Evolutionary conservation across 129 eudicot genomes (phyloP).

Genomic region (Tagetes patula): DNA sequence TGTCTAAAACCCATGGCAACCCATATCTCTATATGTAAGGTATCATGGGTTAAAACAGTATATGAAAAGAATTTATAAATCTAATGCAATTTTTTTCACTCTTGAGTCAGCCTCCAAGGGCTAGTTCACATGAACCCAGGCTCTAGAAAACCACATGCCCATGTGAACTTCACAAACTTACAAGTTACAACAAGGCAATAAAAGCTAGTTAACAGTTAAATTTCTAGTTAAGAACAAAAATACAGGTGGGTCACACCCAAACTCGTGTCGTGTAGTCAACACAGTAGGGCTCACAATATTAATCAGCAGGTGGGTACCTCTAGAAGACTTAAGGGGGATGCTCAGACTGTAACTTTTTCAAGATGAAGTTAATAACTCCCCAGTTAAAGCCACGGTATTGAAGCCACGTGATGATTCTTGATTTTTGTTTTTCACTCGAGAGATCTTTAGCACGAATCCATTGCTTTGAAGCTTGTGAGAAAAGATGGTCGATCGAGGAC

Average conservation of each 20-base stretch:
- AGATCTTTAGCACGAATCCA: constrained; percentile 57
- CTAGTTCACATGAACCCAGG: neutral
- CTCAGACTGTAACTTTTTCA: constrained; percentile 67
- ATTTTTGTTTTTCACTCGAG: constrained; percentile 59
- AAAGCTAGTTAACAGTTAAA: constrained; percentile 15
- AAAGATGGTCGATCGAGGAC: constrained; percentile 65
- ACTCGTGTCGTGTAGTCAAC: constrained; percentile 15
- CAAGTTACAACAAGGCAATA: neutral
- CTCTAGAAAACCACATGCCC: too few species aligned
- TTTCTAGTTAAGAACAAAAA: constrained; percentile 24
- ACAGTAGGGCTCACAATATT: constrained; percentile 15
- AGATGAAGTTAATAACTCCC: constrained; percentile 49
- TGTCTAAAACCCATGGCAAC: neutral
- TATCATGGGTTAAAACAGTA: neutral
- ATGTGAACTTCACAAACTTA: neutral
- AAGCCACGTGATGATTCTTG: constrained; percentile 81
- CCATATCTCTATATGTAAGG: neutral
- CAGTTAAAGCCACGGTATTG: constrained; percentile 87
- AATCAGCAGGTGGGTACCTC: constrained; percentile 8
- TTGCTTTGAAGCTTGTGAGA: constrained; percentile 74
- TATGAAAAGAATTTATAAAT: neutral
- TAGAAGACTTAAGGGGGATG: constrained; percentile 40
- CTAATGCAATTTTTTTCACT: neutral
- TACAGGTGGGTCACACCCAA: constrained; percentile 24
- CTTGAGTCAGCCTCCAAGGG: neutral